Evolutionary conservation across 139 green algal species (phyloP).

Genomic region (Axilococcus clingmanii): DNA sequence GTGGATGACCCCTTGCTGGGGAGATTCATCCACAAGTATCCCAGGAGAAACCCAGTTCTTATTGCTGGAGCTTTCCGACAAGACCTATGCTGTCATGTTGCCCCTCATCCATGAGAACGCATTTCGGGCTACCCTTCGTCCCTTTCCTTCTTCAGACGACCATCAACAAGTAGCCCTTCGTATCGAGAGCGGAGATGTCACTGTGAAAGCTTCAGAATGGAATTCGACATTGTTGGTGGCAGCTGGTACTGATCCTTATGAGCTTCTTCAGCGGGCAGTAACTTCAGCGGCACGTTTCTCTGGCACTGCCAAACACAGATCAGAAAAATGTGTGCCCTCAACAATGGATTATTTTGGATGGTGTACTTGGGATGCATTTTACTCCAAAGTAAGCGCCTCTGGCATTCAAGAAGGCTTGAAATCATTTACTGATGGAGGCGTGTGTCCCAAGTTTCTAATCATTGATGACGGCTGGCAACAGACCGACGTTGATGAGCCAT

Average conservation of each 20-base stretch:
- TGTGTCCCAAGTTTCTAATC: conserved; percentile 56
- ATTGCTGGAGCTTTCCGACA: conserved; percentile 57
- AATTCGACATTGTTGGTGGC: conserved; percentile 17
- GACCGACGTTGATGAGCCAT: conserved; percentile 9
- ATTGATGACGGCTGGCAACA: conserved; percentile 53
- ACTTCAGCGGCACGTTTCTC: conserved; percentile 56
- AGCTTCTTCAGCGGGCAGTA: conserved; percentile 47
- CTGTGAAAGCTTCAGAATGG: conserved; percentile 16
- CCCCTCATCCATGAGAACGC: conserved; percentile 60
- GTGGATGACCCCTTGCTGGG: conserved; percentile 85
- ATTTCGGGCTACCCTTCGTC: conserved; percentile 62
- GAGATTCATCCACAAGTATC: conserved; percentile 36
- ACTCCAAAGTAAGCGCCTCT: conserved; percentile 57
- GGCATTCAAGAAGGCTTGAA: conserved; percentile 53
- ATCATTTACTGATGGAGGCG: conserved; percentile 41
- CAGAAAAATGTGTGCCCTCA: conserved; percentile 55
- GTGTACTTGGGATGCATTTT: conserved; percentile 93
- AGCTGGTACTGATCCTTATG: conserved; percentile 37
- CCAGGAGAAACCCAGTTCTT: conserved; percentile 86
- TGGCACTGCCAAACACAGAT: conserved; percentile 39
- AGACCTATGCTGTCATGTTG: conserved; percentile 43
- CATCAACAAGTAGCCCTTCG: conserved; percentile 35
- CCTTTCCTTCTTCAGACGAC: neutral
- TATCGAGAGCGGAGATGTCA: conserved; percentile 56
- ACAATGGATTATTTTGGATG: conserved; percentile 83